Conservation (phyloP, 495 filamentous ascomycete species). For the Aspergillus mulundensis region DNA sequence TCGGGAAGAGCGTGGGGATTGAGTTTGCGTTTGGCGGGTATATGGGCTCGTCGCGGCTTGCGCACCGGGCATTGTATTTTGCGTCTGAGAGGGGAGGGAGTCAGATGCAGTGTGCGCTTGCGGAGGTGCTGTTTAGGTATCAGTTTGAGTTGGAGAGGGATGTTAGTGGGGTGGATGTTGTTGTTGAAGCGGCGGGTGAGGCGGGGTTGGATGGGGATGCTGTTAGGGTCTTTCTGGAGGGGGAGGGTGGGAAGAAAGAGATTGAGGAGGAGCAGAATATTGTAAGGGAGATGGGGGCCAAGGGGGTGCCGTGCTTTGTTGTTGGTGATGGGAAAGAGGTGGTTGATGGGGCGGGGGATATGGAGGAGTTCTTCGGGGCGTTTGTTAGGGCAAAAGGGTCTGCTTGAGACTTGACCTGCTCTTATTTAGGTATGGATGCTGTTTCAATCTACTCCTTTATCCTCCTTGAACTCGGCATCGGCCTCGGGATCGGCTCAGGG, state of each 20-base stretch:
- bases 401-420: not conserved
- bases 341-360: slow-evolving; percentile 11
- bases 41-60: slow-evolving; percentile 19
- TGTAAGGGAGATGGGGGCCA: slow-evolving; percentile 4
- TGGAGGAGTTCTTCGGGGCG: slow-evolving; percentile 22
- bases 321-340: slow-evolving; percentile 14
- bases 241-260: slow-evolving; percentile 5
- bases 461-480: no score
- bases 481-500: no score
- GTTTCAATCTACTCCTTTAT: no score
- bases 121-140: slow-evolving; percentile 15
- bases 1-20: slow-evolving; percentile 13
- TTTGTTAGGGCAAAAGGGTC: slow-evolving; percentile 4
- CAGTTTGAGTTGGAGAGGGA: slow-evolving; percentile 24
- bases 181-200: slow-evolving; percentile 13
- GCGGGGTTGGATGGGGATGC: slow-evolving; percentile 10
- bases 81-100: not conserved
- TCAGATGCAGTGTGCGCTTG: slow-evolving; percentile 10
- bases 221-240: slow-evolving; percentile 12
- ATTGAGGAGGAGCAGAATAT: slow-evolving; percentile 5
- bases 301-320: slow-evolving; percentile 19
- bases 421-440: no score
- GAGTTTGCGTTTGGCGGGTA: slow-evolving; percentile 21
- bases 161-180: slow-evolving; percentile 11
- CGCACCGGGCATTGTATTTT: slow-evolving; percentile 15